phyloP scores from a whole-genome alignment of 768 basidiomycete species.

The Gloeostereum incarnatum region DNA sequence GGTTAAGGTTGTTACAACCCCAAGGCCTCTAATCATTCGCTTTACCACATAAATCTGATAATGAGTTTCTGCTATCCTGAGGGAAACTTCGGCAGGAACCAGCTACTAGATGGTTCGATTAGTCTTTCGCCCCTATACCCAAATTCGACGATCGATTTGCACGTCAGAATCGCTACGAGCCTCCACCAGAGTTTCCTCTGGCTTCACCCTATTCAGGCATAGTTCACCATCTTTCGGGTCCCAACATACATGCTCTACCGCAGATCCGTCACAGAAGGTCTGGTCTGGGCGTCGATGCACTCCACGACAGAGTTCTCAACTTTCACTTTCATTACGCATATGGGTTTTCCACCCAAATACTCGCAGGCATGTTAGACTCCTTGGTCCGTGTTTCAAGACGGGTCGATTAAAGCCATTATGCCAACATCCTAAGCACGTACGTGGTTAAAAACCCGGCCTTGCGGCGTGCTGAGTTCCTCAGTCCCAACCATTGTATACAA shows the following conservation, averaged over 20 bases:
- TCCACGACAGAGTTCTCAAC: constrained; percentile 50
- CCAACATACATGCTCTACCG: constrained; percentile 79
- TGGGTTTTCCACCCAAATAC: constrained; percentile 70
- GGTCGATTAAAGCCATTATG: constrained; percentile 74
- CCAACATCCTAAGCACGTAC: constrained; percentile 64
- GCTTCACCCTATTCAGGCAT: constrained; percentile 80
- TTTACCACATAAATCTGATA: constrained; percentile 62
- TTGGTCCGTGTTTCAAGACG: constrained; percentile 84
- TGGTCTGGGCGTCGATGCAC: constrained; percentile 69
- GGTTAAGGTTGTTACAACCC: constrained; percentile 85
- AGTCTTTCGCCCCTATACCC: constrained; percentile 96
- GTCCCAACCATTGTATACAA: constrained; percentile 47
- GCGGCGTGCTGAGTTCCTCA: constrained; percentile 55
- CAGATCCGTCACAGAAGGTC: constrained; percentile 67
- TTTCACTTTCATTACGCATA: constrained; percentile 66
- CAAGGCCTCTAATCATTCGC: constrained; percentile 91
- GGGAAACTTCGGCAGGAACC: constrained; percentile 89
- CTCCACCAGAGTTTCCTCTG: constrained; percentile 96
- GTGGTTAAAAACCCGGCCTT: constrained; percentile 42
- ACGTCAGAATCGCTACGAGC: constrained; percentile 94
- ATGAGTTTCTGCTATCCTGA: constrained; percentile 45
- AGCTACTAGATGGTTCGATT: constrained; percentile 93
- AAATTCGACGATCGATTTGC: constrained; percentile 94
- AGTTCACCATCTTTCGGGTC: constrained; percentile 90
- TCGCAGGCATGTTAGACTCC: constrained; percentile 80